phyloP scores from a whole-genome alignment of 306 rosid species.

The Senna siamea region DNA sequence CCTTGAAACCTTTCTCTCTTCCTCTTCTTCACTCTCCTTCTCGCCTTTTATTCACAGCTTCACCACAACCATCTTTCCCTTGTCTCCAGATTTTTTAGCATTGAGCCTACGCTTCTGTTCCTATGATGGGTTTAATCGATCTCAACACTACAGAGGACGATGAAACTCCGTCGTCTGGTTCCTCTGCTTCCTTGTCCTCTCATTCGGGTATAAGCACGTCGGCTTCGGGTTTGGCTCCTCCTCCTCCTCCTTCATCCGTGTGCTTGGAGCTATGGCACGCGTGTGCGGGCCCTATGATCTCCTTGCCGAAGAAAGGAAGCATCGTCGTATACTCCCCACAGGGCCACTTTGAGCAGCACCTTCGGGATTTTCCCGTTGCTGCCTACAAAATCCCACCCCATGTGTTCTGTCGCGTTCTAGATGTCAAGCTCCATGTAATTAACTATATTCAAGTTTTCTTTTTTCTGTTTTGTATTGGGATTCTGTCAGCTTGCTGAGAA shows the following conservation, averaged over 20 bases:
- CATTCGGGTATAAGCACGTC: conserved; percentile 55
- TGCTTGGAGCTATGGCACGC: conserved; percentile 99
- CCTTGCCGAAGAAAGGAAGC: conserved; percentile 85
- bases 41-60: not conserved
- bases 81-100: conserved; percentile 32
- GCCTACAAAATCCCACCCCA: conserved; percentile 76
- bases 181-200: conserved; percentile 57
- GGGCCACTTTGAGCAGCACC: conserved; percentile 81
- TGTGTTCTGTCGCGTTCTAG: conserved; percentile 89
- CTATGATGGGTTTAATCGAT: conserved; percentile 84
- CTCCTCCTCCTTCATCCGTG: conserved; percentile 52
- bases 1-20: conserved; percentile 38
- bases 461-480: conserved; percentile 34
- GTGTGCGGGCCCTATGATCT: conserved; percentile 93
- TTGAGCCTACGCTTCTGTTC: conserved; percentile 14
- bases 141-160: conserved; percentile 95
- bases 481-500: conserved; percentile 34
- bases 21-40: not conserved
- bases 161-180: conserved; percentile 65
- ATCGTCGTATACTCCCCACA: conserved; percentile 89
- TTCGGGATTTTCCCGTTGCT: conserved; percentile 69
- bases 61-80: conserved; percentile 15
- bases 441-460: not conserved
- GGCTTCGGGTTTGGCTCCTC: conserved; percentile 28
- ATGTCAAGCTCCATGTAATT: conserved; percentile 92